phyloP scores from a whole-genome alignment of 2,329 filamentous ascomycete genomes.

The Ophiocordyceps camponoti-rufipedis region DNA sequence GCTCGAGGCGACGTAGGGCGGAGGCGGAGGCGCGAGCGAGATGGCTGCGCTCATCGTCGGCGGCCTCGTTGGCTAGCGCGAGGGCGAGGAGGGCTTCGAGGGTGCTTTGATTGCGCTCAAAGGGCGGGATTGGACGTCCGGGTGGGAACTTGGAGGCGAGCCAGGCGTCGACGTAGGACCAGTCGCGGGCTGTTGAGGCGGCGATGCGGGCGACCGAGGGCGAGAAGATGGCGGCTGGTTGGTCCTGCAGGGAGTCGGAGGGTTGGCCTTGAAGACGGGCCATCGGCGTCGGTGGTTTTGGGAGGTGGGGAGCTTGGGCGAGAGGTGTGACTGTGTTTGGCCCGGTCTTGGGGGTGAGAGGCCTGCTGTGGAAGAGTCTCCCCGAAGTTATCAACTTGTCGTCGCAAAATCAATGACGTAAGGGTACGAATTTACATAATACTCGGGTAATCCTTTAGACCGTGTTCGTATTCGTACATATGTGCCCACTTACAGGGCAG shows the following conservation, averaged over 20 bases:
- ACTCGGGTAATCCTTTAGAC: no score
- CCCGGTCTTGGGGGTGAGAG: no score
- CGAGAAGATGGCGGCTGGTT: slow-evolving; percentile 41
- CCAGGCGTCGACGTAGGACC: slow-evolving; percentile 78
- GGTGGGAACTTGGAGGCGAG: slow-evolving; percentile 50
- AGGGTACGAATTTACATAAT: no score
- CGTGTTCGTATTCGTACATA: no score
- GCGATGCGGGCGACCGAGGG: slow-evolving; percentile 54
- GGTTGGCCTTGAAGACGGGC: background rate
- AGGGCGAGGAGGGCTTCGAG: slow-evolving; percentile 57
- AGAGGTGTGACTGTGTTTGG: no score
- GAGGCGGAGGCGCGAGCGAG: slow-evolving; percentile 39
- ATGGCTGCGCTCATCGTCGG: slow-evolving; percentile 49
- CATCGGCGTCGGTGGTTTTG: background rate
- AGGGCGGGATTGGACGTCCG: slow-evolving; percentile 44
- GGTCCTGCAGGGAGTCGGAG: background rate
- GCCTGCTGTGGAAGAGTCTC: no score
- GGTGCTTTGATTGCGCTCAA: slow-evolving; percentile 78
- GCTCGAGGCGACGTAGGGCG: slow-evolving; percentile 33
- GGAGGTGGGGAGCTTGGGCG: no score
- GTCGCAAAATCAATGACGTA: no score
- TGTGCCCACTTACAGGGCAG: no score
- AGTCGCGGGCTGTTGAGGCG: slow-evolving; percentile 72
- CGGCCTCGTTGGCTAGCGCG: slow-evolving; percentile 57
- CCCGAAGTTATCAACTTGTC: no score